These are phyloP conservation scores for Peniophora sp. DNA, from an alignment of 1,284 basidiomycete genomes.

Conservation along the genomic window DNA sequence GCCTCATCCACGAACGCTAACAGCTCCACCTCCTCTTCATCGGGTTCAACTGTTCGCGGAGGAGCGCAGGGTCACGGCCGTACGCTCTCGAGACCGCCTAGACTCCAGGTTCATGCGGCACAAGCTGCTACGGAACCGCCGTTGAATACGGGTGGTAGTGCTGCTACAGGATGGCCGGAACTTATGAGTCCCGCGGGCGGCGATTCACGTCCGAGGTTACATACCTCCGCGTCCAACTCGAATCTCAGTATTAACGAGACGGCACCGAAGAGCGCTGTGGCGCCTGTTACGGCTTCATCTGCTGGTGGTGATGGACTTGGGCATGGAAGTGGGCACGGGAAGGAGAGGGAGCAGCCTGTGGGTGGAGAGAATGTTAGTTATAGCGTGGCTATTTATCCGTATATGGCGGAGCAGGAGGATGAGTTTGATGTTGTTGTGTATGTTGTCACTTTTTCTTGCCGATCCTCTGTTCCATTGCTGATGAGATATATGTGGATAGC, in stretches of 20 bases:
- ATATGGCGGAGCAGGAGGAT: constrained; percentile 94
- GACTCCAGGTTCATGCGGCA: constrained; percentile 54
- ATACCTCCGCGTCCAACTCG: no score
- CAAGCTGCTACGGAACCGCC: constrained; percentile 20
- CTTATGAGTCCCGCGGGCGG: constrained; percentile 46
- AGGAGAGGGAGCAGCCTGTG: no score
- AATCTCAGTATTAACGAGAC: constrained; percentile 33
- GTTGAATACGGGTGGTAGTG: constrained; percentile 43
- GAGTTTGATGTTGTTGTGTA: constrained; percentile 97
- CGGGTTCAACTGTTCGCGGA: not conserved
- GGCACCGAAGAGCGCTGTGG: constrained; percentile 7
- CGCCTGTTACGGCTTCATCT: constrained; percentile 7
- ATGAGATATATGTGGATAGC: constrained; percentile 26
- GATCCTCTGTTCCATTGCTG: constrained; percentile 2
- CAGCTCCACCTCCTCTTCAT: constrained; percentile 9
- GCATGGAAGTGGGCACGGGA: no score
- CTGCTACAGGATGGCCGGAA: constrained; percentile 71
- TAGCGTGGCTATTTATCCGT: constrained; percentile 89
- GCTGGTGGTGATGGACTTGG: no score
- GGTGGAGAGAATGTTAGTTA: constrained; percentile 27
- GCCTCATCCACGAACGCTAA: constrained; percentile 17
- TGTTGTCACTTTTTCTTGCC: constrained; percentile 27
- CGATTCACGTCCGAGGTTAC: no score
- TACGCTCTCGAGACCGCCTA: constrained; percentile 41
- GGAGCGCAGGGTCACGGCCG: constrained; percentile 6